Evolutionary conservation across 192 early-diverging fungal genomes (phyloP), one percentile per base, ranked within the genome.

Genomic region (Coemansia sp.): DNA sequence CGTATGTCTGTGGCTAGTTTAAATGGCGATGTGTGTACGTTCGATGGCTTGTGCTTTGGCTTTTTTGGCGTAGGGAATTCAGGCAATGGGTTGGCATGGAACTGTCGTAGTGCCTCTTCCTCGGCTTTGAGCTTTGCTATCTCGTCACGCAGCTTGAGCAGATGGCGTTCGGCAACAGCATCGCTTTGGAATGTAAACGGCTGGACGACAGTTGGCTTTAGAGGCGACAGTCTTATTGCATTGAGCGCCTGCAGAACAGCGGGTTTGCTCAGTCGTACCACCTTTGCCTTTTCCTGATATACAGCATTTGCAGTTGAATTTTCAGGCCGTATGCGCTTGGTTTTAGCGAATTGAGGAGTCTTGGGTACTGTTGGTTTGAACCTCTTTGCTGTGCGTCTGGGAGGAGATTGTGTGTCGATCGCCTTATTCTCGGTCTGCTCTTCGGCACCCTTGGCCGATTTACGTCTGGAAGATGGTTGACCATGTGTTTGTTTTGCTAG

Each of bases 151-250:
- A 89, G 82, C 55, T 83, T 80, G n/a, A 67, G 62, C 72, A 78
- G 63, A 62, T 88, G 88, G 42, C 75, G 63, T 62, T 85, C 69
- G 37, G 82, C 84, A 40, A 84, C 86, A 16, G 81, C 82, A 40
- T 90, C 89, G 45, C 89, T 89, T 36, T 87, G 89, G 65, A 92
- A 77, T 10, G 72, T 56, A 56, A 89, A 86, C n/a, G 76, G 80
- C 68, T 79, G 59, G 4, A 74, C 62, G 19, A 79, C 65, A 9
- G 82, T 84, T 13, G 65, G 65, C 58, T 72, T 77, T 36, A 62
- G 75, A 58, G 70, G 79, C 32, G 67, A 72, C 16, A 69, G 55
- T 26, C 45, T 69, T 5, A 42, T 32, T 19, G 15, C 18, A n/a
- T 19, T 12, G 49, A 47, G 57, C 46, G 41, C 56, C 13, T 57